Evolutionary conservation across 1,284 basidiomycete species (phyloP), one percentile per base, ranked within the genome.

Genomic region (Marasmius tenuissimus): DNA sequence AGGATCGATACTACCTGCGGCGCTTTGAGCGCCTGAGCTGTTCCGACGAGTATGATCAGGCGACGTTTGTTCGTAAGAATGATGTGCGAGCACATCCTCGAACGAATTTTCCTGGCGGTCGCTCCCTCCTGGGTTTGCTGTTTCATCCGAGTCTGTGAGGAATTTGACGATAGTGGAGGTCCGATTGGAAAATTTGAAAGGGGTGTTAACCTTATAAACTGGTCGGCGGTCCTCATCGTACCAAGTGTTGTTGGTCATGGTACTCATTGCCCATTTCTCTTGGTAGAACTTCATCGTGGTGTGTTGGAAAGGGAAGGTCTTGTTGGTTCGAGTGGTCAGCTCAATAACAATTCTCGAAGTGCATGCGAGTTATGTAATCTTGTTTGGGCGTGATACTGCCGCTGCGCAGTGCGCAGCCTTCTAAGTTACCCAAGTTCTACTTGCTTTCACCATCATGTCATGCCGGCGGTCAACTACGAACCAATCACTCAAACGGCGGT

Each of bases 111-210:
- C 11, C 47, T 12, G 37, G n/a, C 10, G 16, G 7, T 34, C 12
- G 35, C 14, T 48, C 45, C 9, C 14, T 10, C 9, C 39, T 1
- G 42, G 8, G 9, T 7, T 35, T 42, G 20, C 4, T 22, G 16
- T 22, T 45, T 38, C 9, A 39, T 45, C 34, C 16, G 20, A 16
- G 16, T 42, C 12, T 6, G 12, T n/a, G 18, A 59, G n/a, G 20
- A 58, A 18, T 27, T 57, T 63, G 10, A 59, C 42, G 12, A 63
- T 63, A 34, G 62, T 63, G 11, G 58, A 60, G 3, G 58, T 63
- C 9, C 61, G 11, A 49, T 62, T 40, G 3, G 34, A n/a, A 14
- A 38, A 39, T 18, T 53, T 22, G 53, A 57, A 39, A 0, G 59
- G 59, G 10, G 62, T 63, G 34, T 63, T 54, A n/a, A 63, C 59